Conservation (phyloP, 305 asterid species). For the Coffea humblotiana region DNA sequence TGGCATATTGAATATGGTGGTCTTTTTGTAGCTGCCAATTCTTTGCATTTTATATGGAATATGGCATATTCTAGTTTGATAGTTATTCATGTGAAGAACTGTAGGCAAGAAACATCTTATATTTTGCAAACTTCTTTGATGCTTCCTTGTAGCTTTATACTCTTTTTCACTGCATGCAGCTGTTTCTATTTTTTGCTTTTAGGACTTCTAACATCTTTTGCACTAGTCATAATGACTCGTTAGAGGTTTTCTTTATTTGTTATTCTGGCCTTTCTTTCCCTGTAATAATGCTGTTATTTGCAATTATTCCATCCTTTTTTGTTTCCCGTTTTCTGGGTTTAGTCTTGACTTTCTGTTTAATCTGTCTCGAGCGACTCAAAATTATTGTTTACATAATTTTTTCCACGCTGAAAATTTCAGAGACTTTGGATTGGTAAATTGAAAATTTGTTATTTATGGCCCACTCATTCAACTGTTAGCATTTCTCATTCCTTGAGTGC, state of each 20-base stretch:
- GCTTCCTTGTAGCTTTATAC: not conserved
- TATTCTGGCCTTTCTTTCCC: not conserved
- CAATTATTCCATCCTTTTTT: not conserved
- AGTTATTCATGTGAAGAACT: slow-evolving; percentile 5
- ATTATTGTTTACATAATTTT: not conserved
- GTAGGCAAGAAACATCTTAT: not conserved
- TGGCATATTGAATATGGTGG: slow-evolving; percentile 5
- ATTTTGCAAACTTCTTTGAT: not conserved
- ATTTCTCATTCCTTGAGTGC: not conserved
- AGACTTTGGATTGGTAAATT: not conserved
- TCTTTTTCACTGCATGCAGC: not conserved
- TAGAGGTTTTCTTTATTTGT: not conserved
- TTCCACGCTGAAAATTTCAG: not conserved
- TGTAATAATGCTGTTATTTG: not conserved
- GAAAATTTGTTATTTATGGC: not conserved
- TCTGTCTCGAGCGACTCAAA: not conserved
- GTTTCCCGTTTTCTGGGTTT: not conserved
- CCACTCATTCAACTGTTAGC: not conserved
- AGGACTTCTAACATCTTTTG: not conserved
- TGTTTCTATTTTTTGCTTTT: not conserved
- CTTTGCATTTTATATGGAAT: not conserved
- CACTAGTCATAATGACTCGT: not conserved
- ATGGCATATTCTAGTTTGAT: not conserved
- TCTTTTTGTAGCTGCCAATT: not conserved
- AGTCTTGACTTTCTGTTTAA: too few species aligned